Conservation (phyloP, 164 flowering plant genomes). For the Warburgia ugandensis region DNA sequence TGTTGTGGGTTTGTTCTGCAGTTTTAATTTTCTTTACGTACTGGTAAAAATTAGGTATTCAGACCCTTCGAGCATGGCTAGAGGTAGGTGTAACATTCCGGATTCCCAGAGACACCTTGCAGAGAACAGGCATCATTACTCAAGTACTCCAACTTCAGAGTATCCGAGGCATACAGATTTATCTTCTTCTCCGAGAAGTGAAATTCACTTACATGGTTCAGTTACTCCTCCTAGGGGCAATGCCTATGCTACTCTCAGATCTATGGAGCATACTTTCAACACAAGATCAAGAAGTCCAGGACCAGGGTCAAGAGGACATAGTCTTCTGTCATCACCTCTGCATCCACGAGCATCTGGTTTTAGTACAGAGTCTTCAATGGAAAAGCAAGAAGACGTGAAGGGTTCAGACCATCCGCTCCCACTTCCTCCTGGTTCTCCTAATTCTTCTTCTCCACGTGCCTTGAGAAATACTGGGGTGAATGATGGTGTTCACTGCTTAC, state of each 20-base stretch:
- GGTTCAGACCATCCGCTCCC: slow-evolving; percentile 68
- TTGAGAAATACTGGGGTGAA: slow-evolving; percentile 24
- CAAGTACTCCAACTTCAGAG: neutral
- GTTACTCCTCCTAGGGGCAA: slow-evolving; percentile 26
- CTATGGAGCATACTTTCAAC: slow-evolving; percentile 31
- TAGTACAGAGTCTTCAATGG: slow-evolving; percentile 48
- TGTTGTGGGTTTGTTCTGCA: neutral
- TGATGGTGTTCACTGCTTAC: slow-evolving; percentile 27
- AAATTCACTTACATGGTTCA: slow-evolving; percentile 5
- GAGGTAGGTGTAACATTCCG: slow-evolving; percentile 1
- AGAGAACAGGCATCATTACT: slow-evolving; percentile 5
- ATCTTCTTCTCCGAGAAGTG: slow-evolving; percentile 13
- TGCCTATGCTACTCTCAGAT: slow-evolving; percentile 1
- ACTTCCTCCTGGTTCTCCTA: slow-evolving; percentile 90
- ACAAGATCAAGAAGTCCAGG: slow-evolving; percentile 55
- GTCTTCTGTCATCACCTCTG: slow-evolving; percentile 57
- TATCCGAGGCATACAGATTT: slow-evolving; percentile 1
- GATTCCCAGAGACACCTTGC: slow-evolving; percentile 6
- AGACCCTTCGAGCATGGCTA: neutral
- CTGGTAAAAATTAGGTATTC: neutral
- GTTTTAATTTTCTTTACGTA: neutral
- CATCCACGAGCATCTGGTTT: slow-evolving; percentile 35
- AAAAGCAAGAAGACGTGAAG: slow-evolving; percentile 53
- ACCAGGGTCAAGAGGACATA: slow-evolving; percentile 39
- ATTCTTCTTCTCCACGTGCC: slow-evolving; percentile 19